These are phyloP conservation scores for Colletotrichum spaethianum DNA, from an alignment of 2,329 filamentous ascomycete genomes.

Conservation along the genomic window DNA sequence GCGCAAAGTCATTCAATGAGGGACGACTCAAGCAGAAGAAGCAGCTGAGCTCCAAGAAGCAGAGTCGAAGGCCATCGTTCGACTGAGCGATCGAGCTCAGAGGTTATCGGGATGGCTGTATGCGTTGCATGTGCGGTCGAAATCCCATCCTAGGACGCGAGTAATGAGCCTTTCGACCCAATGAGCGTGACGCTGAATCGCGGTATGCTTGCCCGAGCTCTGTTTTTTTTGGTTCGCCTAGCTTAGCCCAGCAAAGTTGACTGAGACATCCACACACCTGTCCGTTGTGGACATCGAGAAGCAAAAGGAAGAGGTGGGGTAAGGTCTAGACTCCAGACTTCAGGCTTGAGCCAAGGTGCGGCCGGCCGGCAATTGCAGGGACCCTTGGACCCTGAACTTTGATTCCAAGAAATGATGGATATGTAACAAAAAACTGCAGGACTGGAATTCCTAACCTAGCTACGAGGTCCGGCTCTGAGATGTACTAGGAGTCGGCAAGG, in stretches of 20 bases:
- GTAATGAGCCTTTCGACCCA: neutral
- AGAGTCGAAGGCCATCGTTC: constrained; percentile 42
- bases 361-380: constrained; percentile 2
- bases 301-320: constrained; percentile 6
- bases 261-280: constrained; percentile 23
- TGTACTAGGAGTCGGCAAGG: neutral
- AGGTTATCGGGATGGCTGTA: neutral
- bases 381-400: constrained; percentile 26
- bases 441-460: neutral
- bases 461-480: neutral
- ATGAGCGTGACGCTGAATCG: constrained; percentile 2
- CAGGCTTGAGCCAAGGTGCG: constrained; percentile 1
- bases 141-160: neutral
- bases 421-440: neutral
- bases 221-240: neutral
- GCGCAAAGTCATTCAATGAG: constrained; percentile 62
- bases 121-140: neutral
- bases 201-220: neutral
- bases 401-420: neutral
- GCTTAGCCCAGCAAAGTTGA: constrained; percentile 1
- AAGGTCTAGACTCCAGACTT: neutral
- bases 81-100: constrained; percentile 15
- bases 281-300: constrained; percentile 7
- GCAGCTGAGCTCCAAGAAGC: constrained; percentile 64
- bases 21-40: constrained; percentile 64